Conservation (phyloP, 2,329 filamentous ascomycete genomes). For the Polytolypa hystricis region DNA sequence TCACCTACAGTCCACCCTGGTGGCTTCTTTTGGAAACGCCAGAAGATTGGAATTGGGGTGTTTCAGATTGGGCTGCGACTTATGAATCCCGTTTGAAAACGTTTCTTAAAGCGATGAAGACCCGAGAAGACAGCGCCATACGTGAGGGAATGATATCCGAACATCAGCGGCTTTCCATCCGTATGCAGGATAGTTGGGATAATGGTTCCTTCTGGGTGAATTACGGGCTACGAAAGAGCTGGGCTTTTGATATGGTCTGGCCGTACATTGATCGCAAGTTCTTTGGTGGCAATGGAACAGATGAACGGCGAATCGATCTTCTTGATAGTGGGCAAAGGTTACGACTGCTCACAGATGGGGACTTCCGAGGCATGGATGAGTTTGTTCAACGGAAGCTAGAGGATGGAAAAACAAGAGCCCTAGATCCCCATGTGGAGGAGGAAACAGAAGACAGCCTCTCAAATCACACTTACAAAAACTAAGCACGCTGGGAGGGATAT, state of each 20-base stretch:
- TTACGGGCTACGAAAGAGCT: constrained; percentile 16
- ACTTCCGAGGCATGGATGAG: constrained; percentile 11
- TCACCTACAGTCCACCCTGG: constrained; percentile 29
- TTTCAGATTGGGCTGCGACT: constrained; percentile 9
- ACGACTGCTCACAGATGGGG: constrained; percentile 11
- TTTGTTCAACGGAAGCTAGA: constrained; percentile 14
- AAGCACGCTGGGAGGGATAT: too few relatives aligned
- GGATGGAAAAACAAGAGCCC: constrained; percentile 1
- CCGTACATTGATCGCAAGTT: constrained; percentile 16
- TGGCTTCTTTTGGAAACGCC: constrained; percentile 28
- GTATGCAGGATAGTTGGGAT: constrained; percentile 14
- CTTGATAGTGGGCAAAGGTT: constrained; percentile 10
- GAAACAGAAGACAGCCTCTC: too few relatives aligned
- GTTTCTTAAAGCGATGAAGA: constrained; percentile 11
- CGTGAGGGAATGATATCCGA: constrained; percentile 5
- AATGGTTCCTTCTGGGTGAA: constrained; percentile 14
- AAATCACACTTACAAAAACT: too few relatives aligned
- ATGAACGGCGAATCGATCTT: too few relatives aligned
- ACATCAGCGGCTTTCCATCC: constrained; percentile 8
- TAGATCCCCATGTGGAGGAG: too few relatives aligned
- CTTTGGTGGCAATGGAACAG: constrained; percentile 13
- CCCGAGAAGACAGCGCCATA: constrained; percentile 10
- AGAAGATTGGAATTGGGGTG: constrained; percentile 12
- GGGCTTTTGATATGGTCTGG: constrained; percentile 19
- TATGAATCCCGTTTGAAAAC: constrained; percentile 10